Evolutionary conservation across 305 asterid species (phyloP).

Genomic region (Withania somnifera): DNA sequence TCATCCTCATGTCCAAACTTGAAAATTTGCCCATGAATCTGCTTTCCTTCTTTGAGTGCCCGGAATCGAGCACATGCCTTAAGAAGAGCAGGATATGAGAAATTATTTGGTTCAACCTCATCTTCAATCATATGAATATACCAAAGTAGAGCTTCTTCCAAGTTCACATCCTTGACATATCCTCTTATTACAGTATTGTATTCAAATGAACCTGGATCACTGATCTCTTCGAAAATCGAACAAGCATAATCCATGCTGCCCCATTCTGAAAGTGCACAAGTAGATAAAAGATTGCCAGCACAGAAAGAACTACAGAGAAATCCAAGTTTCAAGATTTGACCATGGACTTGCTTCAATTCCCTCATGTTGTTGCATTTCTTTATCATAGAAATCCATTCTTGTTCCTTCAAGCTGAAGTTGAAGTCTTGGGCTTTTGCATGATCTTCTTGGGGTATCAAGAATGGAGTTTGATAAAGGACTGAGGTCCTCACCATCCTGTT

Average conservation of each 20-base stretch:
- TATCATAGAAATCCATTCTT: constrained; percentile 44
- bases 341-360: constrained; percentile 66
- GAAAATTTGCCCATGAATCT: constrained; percentile 58
- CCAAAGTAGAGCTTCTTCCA: constrained; percentile 29
- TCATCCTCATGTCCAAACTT: constrained; percentile 53
- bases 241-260: constrained; percentile 82
- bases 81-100: constrained; percentile 54
- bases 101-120: constrained; percentile 46
- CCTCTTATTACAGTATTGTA: constrained; percentile 67
- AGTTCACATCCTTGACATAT: constrained; percentile 31
- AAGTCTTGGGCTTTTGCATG: constrained; percentile 20
- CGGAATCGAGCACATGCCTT: constrained; percentile 43
- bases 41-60: constrained; percentile 33
- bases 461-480: constrained; percentile 38
- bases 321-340: constrained; percentile 52
- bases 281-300: constrained; percentile 53
- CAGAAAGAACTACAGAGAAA: constrained; percentile 43
- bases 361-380: constrained; percentile 41
- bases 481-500: constrained; percentile 52
- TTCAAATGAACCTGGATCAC: constrained; percentile 53
- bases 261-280: constrained; percentile 75
- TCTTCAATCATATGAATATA: constrained; percentile 51
- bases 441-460: constrained; percentile 25
- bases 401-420: constrained; percentile 38
- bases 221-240: constrained; percentile 43